Percentiles rank a stretch among this genome's conserved stretches.
Evolutionary conservation across 2,329 filamentous ascomycete species (phyloP).

Genomic region (Botrytis byssoidea): DNA sequence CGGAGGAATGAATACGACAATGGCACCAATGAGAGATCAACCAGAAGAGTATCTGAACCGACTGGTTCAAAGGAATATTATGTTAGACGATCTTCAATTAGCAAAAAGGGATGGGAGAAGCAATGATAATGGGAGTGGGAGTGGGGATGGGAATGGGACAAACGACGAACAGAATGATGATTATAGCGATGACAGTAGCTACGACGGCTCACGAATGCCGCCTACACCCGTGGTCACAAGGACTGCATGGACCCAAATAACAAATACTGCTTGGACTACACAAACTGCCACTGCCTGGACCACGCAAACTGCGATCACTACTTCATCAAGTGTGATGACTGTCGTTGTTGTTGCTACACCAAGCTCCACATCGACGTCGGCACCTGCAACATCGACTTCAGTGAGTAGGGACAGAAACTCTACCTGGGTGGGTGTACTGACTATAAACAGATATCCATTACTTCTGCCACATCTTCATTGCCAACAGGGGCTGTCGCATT

Average conservation of each 20-base stretch:
- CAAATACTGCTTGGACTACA: conserved; percentile 18
- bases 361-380: background rate
- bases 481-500: background rate
- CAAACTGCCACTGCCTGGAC: conserved; percentile 14
- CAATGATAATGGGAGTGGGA: background rate
- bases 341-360: conserved; percentile 2
- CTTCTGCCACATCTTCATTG: background rate
- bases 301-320: conserved; percentile 6
- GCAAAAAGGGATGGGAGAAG: conserved; percentile 20
- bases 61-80: conserved; percentile 23
- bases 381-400: background rate
- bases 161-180: background rate
- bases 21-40: conserved; percentile 36
- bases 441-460: conserved; percentile 9
- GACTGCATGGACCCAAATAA: conserved; percentile 12
- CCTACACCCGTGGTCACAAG: background rate
- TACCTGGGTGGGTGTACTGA: background rate
- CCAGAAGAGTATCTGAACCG: conserved; percentile 24
- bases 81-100: background rate
- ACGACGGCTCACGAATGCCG: background rate
- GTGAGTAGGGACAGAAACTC: conserved; percentile 1
- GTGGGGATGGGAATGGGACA: background rate
- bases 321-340: conserved; percentile 5
- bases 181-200: background rate
- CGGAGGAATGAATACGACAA: conserved; percentile 37